Percentiles rank a stretch among this genome's conserved stretches.
Conservation (phyloP, 2,329 filamentous ascomycete species). For the Cryphonectria radicalis region DNA sequence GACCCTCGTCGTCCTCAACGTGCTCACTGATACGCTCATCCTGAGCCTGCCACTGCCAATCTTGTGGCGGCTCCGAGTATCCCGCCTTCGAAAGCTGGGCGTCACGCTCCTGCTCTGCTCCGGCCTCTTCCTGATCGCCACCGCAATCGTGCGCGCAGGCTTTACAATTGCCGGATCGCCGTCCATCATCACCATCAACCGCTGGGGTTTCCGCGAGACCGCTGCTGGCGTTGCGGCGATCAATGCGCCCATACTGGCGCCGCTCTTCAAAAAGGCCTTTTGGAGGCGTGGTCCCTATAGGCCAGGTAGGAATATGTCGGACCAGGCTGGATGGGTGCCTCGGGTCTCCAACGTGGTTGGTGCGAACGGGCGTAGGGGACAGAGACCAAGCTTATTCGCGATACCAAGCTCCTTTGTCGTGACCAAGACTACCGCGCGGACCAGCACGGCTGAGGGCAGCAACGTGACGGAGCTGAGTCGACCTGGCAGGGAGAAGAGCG, state of each 20-base stretch:
- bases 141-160: conserved; percentile 34
- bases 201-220: conserved; percentile 34
- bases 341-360: neutral
- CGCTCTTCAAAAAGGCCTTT: conserved; percentile 29
- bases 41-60: conserved; percentile 36
- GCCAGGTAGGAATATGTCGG: conserved; percentile 1
- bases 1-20: conserved; percentile 32
- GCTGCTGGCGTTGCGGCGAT: conserved; percentile 33
- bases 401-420: neutral
- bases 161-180: conserved; percentile 32
- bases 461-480: neutral
- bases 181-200: conserved; percentile 36
- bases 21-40: conserved; percentile 34
- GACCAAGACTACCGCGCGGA: neutral
- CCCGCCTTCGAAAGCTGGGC: conserved; percentile 24
- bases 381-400: conserved; percentile 1
- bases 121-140: conserved; percentile 36
- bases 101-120: conserved; percentile 34
- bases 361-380: neutral
- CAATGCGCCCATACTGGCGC: conserved; percentile 30
- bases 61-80: conserved; percentile 34
- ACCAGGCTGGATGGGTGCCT: neutral
- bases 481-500: neutral
- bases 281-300: conserved; percentile 30
- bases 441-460: neutral